These are phyloP conservation scores for Yarrowia sp. DNA, from an alignment of 805 yeast genomes.

Conservation along the genomic window DNA sequence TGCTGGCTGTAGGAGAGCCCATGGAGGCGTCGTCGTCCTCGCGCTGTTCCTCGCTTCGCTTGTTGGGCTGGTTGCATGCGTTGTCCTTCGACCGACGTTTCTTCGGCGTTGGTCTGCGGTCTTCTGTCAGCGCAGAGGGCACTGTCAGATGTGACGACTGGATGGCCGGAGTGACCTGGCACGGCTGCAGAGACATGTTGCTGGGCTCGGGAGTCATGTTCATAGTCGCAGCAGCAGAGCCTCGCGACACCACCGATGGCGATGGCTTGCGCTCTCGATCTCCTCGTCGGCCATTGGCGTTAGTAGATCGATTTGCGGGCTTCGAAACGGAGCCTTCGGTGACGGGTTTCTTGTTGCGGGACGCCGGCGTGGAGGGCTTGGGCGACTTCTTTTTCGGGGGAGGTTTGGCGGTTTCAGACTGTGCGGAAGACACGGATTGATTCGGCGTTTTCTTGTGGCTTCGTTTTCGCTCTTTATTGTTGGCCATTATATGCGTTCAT, in stretches of 20 bases:
- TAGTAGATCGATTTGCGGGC: neutral
- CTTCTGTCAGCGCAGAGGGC: neutral
- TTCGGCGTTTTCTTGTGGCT: slow-evolving; percentile 25
- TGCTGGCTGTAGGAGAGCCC: neutral
- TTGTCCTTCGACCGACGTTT: neutral
- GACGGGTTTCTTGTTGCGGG: slow-evolving; percentile 17
- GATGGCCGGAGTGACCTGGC: slow-evolving; percentile 1
- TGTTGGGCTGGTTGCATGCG: neutral
- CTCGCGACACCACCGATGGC: slow-evolving; percentile 1
- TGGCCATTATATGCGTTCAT: slow-evolving; percentile 25
- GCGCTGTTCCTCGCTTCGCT: neutral
- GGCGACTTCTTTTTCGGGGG: slow-evolving; percentile 14
- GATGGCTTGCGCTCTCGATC: slow-evolving; percentile 8
- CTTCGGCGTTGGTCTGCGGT: neutral
- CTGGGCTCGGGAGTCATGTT: slow-evolving; percentile 11
- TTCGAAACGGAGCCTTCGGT: slow-evolving; percentile 20
- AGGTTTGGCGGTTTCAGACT: slow-evolving; percentile 5
- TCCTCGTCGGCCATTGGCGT: neutral
- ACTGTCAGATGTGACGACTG: neutral
- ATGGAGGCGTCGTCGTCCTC: neutral
- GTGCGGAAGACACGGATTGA: slow-evolving; percentile 19
- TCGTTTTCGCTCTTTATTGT: slow-evolving; percentile 24
- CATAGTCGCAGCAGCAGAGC: slow-evolving; percentile 7
- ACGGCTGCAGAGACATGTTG: neutral
- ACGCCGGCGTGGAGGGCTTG: slow-evolving; percentile 2